Percentiles rank a stretch among this genome's conserved stretches.
Evolutionary conservation across 2,329 filamentous ascomycete genomes (phyloP).

Genomic region (Penicillium sp.): DNA sequence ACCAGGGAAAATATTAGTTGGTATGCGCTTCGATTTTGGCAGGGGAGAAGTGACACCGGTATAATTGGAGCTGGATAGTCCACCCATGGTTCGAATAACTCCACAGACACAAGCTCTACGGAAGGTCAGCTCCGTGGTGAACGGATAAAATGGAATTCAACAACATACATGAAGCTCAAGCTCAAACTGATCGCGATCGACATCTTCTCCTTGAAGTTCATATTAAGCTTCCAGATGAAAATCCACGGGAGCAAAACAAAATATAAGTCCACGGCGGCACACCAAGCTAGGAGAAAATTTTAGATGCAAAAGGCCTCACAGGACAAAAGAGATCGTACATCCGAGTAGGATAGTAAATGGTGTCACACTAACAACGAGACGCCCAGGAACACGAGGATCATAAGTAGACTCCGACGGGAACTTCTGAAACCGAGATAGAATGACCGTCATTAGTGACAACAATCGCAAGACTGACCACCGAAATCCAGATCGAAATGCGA

Average conservation of each 20-base stretch:
- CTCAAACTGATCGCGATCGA: conserved; percentile 42
- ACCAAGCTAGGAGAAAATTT: conserved; percentile 14
- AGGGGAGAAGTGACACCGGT: conserved; percentile 10
- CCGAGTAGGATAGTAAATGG: conserved; percentile 20
- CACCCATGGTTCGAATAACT: conserved; percentile 19
- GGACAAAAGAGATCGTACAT: conserved; percentile 8
- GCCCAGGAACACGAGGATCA: conserved; percentile 19
- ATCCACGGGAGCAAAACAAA: conserved; percentile 44
- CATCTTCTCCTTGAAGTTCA: conserved; percentile 42
- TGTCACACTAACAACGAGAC: conserved; percentile 13
- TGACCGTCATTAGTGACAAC: conserved; percentile 22
- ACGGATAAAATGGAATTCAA: not conserved
- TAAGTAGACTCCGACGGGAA: conserved; percentile 17
- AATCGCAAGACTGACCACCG: conserved; percentile 27
- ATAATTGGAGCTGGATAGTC: conserved; percentile 20
- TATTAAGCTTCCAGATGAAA: conserved; percentile 40
- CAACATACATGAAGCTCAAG: conserved; percentile 36
- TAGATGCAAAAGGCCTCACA: no score
- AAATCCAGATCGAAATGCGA: conserved; percentile 39
- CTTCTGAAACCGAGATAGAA: conserved; percentile 20
- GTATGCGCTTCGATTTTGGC: not conserved
- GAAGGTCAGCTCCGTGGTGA: not conserved
- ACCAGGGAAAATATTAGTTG: not conserved
- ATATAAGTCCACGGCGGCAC: conserved; percentile 38
- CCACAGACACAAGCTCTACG: conserved; percentile 19